phyloP scores from a whole-genome alignment of 2,329 filamentous ascomycete genomes.

The Verticillium dahliae region DNA sequence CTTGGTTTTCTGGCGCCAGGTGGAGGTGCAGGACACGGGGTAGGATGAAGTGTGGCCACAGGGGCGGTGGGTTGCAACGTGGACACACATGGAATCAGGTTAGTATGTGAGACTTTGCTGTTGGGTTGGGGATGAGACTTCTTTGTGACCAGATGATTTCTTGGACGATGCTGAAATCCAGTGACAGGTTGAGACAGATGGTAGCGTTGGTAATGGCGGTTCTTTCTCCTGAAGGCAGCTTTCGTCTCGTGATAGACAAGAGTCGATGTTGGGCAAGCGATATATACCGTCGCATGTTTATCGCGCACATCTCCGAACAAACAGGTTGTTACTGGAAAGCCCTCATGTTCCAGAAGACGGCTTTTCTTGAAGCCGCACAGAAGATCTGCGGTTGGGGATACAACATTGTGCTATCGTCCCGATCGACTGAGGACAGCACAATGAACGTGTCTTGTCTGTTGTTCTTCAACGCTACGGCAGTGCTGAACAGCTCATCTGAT shows the following conservation, averaged over 20 bases:
- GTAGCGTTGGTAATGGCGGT: background rate
- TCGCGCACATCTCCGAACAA: background rate
- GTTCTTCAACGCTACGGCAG: background rate
- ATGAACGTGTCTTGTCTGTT: background rate
- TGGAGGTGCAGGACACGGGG: conserved; percentile 4
- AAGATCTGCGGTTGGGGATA: too few relatives aligned
- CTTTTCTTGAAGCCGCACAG: background rate
- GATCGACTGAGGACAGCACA: background rate
- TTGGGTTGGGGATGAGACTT: background rate
- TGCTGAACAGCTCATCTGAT: background rate
- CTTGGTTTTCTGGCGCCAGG: background rate
- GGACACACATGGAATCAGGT: conserved; percentile 6
- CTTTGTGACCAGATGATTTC: background rate
- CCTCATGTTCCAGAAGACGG: background rate
- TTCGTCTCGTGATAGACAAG: too few relatives aligned
- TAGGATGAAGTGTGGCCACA: conserved; percentile 3
- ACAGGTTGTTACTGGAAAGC: background rate
- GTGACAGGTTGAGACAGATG: background rate
- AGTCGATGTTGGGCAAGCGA: background rate
- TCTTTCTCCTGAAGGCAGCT: background rate
- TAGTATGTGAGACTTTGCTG: background rate
- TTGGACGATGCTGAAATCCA: background rate
- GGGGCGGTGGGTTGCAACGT: background rate
- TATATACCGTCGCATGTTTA: background rate
- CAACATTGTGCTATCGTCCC: background rate